Base-by-base conservation (phyloP, 805 yeast genomes). In the Sugiyamaella qingdaonensis region DNA sequence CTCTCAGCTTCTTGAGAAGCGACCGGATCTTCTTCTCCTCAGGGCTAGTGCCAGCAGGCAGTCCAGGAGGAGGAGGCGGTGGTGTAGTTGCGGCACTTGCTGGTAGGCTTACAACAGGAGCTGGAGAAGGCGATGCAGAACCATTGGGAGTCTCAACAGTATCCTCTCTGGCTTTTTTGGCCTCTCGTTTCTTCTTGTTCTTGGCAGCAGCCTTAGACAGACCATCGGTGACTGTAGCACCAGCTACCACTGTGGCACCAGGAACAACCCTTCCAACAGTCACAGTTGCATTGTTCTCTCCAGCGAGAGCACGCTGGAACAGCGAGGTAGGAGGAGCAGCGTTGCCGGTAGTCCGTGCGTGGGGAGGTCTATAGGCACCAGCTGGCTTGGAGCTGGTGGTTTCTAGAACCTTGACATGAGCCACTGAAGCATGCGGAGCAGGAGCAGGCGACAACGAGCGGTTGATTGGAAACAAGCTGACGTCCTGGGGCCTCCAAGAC, bases 331-430 rank as follows among this genome's bases (percentile, higher is more conserved):
- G 67, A 11, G 68, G 64, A 10, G 69, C 64, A 36, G 65, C 39
- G 10, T 69, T 55, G n/a, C 71, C 66, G 24, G 51, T 34, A 2
- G 70, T 69, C 68, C 96, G 79, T 10, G 97, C 96, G 69, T 90
- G 97, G 1, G 99, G 99, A 21, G 99, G 99, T 68, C 95, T 82
- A 69, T 94, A 94, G 41, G 97, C 98, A 51, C 97, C 96, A 32
- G 81, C 78, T 51, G 91, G 84, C 66, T 84, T 85, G 51, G 78
- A 67, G 66, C 78, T 61, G 62, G 73, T 81, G 24, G 58, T 54
- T 21, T 47, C 52, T 10, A 56, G 61, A 16, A 52, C 52, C 46
- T 60, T 60, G 42, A 53, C 58, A 29, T 32, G 31, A 42, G 76
- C 73, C 18, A 90, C 96, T 43, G 88, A 81, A 52, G 73, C 73